Base-by-base conservation (phyloP, 768 basidiomycete genomes). In the Clitopilus passeckerianus region DNA sequence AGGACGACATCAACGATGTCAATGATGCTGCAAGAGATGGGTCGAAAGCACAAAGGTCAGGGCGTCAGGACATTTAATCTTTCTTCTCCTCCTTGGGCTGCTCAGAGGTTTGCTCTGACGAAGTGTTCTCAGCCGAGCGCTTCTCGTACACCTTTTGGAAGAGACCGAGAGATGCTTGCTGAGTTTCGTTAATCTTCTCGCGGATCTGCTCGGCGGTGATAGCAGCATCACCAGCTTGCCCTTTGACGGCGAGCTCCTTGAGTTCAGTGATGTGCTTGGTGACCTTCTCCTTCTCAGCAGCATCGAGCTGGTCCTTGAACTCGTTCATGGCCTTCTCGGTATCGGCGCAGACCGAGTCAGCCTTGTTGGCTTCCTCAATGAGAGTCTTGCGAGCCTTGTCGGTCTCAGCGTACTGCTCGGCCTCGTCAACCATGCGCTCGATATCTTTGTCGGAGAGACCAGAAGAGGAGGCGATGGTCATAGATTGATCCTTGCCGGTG, bases 141-240 rank as follows among this genome's bases (percentile, higher is more conserved):
- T 96, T 96, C 83, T 95, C 93, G 71, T 95, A 95, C 14, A 93
- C 87, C 87, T 95, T 96, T 76, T 96, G 91, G 95, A 98, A 98
- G 60, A 98, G 88, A 60, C 92, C 91, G 35, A 98, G 86, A 16
- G 93, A 95, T 15, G 95, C 96, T 67, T 91, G 88, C 70, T 98
- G 96, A 5, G 94, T 93, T 77, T 94, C 93, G 72, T 82, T 86
- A 68, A 96, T 89, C 85, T 94, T 95, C 72, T 90, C 89, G 69
- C 92, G 89, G 78, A 99, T 95, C 58, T 80, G 71, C 41, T 98
- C 95, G 34, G 94, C 85, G 58, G 87, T 91, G 66, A 97, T 75
- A 37, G 83, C 83, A 12, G 82, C 81, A 67, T 97, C 95, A 57
- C 89, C 89, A 63, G 85, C 83, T 73, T 95, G 93, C 44, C 92